phyloP scores from a whole-genome alignment of 2,329 filamentous ascomycete species.

The Colletotrichum sp. region DNA sequence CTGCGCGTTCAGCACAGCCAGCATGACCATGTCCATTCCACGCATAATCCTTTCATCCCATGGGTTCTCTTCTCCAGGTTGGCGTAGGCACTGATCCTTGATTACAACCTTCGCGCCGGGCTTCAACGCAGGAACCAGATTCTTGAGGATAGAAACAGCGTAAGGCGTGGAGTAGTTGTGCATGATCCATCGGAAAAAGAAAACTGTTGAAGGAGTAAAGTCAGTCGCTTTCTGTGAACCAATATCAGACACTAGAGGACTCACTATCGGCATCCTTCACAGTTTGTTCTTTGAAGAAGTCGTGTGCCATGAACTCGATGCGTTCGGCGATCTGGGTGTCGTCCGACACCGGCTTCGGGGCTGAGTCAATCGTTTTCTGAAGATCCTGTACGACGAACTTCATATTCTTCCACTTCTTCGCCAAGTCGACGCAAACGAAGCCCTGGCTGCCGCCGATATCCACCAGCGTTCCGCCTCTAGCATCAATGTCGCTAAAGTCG shows the following conservation, averaged over 20 bases:
- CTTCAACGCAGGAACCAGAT: slow-evolving; percentile 41
- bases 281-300: slow-evolving; percentile 24
- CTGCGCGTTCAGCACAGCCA: slow-evolving; percentile 55
- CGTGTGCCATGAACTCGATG: slow-evolving; percentile 21
- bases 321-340: slow-evolving; percentile 12
- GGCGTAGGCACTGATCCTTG: slow-evolving; percentile 39
- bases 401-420: slow-evolving; percentile 46
- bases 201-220: slow-evolving; percentile 38
- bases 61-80: slow-evolving; percentile 40
- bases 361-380: slow-evolving; percentile 18
- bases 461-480: slow-evolving; percentile 53
- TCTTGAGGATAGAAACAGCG: slow-evolving; percentile 33
- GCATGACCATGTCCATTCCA: slow-evolving; percentile 58
- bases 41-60: slow-evolving; percentile 54
- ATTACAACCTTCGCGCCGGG: slow-evolving; percentile 33
- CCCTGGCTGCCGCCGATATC: slow-evolving; percentile 66
- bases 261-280: slow-evolving; percentile 31
- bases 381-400: slow-evolving; percentile 38
- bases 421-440: slow-evolving; percentile 61
- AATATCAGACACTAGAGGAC: not conserved
- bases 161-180: slow-evolving; percentile 50
- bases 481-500: slow-evolving; percentile 55
- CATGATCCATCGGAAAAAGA: slow-evolving; percentile 47
- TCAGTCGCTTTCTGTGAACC: not conserved
- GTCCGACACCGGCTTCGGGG: slow-evolving; percentile 19